A percentile compares a stretch with the other conserved stretches of the same genome.
Conservation (phyloP, 2,329 filamentous ascomycete genomes). For the Beauveria australis region DNA sequence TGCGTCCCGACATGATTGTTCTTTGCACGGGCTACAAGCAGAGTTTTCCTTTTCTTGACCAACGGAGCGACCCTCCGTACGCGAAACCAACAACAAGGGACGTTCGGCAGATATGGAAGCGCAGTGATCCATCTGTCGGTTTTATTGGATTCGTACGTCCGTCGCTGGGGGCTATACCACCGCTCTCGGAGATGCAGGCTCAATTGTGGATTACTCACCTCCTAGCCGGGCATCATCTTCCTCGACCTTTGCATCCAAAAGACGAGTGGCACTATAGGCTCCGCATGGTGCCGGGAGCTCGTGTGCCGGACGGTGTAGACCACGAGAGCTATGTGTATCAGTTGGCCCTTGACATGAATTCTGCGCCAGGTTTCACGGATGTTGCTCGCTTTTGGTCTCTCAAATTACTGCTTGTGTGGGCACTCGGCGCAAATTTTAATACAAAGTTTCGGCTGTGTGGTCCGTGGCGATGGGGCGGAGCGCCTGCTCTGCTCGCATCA, state of each 20-base stretch:
- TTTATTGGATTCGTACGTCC: slow-evolving; percentile 40
- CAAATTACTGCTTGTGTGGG: neutral
- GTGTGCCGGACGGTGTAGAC: neutral
- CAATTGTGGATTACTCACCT: slow-evolving; percentile 35
- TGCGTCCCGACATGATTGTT: slow-evolving; percentile 34
- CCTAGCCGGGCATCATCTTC: slow-evolving; percentile 17
- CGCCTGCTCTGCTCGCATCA: neutral
- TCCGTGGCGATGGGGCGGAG: neutral
- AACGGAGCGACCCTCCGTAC: slow-evolving; percentile 18
- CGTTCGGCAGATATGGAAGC: slow-evolving; percentile 42
- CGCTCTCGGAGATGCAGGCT: slow-evolving; percentile 36
- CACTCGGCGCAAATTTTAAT: neutral
- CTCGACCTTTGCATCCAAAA: slow-evolving; percentile 13
- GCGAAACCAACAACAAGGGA: slow-evolving; percentile 37
- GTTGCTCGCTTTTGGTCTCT: neutral
- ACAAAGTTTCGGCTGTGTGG: neutral
- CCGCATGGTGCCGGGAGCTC: neutral
- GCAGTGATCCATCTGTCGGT: slow-evolving; percentile 28
- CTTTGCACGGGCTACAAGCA: slow-evolving; percentile 37
- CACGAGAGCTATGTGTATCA: neutral
- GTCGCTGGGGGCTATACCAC: slow-evolving; percentile 35
- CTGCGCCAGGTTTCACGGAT: neutral
- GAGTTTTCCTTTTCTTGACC: slow-evolving; percentile 30
- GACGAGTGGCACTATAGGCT: neutral
- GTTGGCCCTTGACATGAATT: neutral